Percentiles rank a stretch among this genome's conserved stretches.
These are phyloP conservation scores for Fusarium stilboides DNA, from an alignment of 2,329 filamentous ascomycete genomes.

Conservation along the genomic window DNA sequence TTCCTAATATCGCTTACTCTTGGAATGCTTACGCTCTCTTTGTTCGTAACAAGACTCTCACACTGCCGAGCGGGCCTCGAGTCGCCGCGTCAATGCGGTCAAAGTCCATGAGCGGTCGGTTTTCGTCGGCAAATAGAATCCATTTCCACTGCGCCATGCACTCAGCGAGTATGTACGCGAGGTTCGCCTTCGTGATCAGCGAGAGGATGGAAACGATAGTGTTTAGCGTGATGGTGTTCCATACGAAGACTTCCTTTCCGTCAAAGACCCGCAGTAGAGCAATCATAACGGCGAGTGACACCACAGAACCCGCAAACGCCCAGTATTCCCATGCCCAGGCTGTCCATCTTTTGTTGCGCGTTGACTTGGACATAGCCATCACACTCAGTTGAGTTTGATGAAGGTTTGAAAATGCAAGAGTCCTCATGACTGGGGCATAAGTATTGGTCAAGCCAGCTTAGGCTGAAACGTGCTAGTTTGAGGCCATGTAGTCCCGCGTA, in stretches of 20 bases:
- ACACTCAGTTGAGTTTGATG: neutral
- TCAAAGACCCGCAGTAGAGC: constrained; percentile 16
- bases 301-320: constrained; percentile 14
- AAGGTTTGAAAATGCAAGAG: neutral
- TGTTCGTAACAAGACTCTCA: constrained; percentile 16
- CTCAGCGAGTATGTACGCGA: constrained; percentile 23
- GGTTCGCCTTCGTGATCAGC: constrained; percentile 21
- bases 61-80: constrained; percentile 31
- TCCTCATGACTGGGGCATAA: neutral
- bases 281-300: constrained; percentile 18
- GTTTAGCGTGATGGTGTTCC: constrained; percentile 39
- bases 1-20: neutral
- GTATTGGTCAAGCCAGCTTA: neutral
- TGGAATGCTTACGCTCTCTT: constrained; percentile 22
- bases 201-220: constrained; percentile 37
- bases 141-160: constrained; percentile 44
- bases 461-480: too few species aligned
- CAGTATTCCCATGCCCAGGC: constrained; percentile 20
- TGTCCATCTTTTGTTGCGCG: constrained; percentile 4
- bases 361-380: neutral
- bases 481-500: too few species aligned
- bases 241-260: constrained; percentile 27
- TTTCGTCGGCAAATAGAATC: constrained; percentile 28
- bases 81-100: constrained; percentile 36
- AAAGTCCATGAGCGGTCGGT: constrained; percentile 38